Base-by-base conservation (phyloP, 371 early-diverging fungal species). In the Capniomyces stellatus region DNA sequence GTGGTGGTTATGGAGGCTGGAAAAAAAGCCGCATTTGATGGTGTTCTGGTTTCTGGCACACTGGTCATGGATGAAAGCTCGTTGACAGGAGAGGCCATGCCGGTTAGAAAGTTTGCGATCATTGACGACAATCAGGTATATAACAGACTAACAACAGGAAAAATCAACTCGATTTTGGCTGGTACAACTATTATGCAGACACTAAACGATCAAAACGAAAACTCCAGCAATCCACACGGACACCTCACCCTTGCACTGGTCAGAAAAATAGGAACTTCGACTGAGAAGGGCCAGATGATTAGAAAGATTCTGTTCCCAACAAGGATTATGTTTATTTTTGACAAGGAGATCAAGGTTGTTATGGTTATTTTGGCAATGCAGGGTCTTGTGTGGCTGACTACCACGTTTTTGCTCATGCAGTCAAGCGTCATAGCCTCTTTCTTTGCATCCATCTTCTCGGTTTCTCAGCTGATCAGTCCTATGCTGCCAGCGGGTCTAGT, bases 71-170 rank as follows among this genome's bases (percentile, higher is more conserved):
- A 92, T 63, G 92, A 92, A 64, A 75, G 79, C 55, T 75, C 81
- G 52, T 70, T 89, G 50, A 91, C 85, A 0, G 88, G 90, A 43
- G 93, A 92, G 71, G 78, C 83, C 27, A 74, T 86, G 54, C 91
- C 91, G 0, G 79, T 91, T 49, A 78, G 82, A 49, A 91, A 90
- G 61, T 71, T 78, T 43, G 56, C 81, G n/a, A 65, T 79, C 21
- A 66, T 65, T 40, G 54, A 67, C 55, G 78, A 79, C 48, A 55
- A 62, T 29, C 53, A 46, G 21, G 43, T 59, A 0, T 74, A 69
- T 46, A 63, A 71, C 24, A 51, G 54, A 18, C 44, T 54, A 35
- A 71, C 58, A 51, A 39, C 64, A 4, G 64, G 67, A 52, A 83
- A 81, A 56, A 67, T 63, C 31, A 67, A 73, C 54, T 73, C 80